Evolutionary conservation across 2,329 filamentous ascomycete genomes (phyloP), one percentile per base, ranked within the genome.

Genomic region (Chaetomiaceae sp.): DNA sequence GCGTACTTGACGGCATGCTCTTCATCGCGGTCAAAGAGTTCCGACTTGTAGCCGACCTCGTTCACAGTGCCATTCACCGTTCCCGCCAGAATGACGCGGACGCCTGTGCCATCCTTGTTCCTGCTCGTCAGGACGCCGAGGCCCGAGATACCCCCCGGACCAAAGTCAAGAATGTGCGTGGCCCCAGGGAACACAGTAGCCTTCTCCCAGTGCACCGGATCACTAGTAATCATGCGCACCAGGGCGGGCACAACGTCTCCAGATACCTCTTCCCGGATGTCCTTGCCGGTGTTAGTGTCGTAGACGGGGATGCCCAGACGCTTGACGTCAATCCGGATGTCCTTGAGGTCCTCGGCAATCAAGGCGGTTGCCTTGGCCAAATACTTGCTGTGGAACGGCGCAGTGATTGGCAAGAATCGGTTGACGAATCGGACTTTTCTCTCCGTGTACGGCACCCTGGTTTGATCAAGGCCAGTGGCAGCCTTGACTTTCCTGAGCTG

Each of bases 81-180:
- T 58, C 95, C 94, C 38, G 90, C 94, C 54, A 99, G 80, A 61
- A 99, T 96, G 60, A 99, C 91, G 56, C 92, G 90, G 32, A 99
- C 94, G 65, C 94, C 94, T 53, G 90, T 97, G 58, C 94, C 94
- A 70, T 99, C 95, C 77, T 99, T 99, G 80, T 97, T 99, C 64
- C 94, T 89, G 78, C 95, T 97, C 53, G 94, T 99, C 59, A 99
- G 77, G 41, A 95, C 89, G 66, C 94, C 95, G 20, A 99, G 85
- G 59, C 95, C 95, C 21, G 94, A 99, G 60, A 97, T 94, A 58
- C 94, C 95, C 65, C 94, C 94, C 20, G 94, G 94, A 42, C 95
- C 94, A 64, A 99, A 97, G 73, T 99, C 94, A 48, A 99, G 76
- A 52, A 99, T 89, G 69, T 99, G 94, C 3, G 92, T 96, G 18